Evolutionary conservation across 768 basidiomycete species (phyloP).

Genomic region (Suillus subluteus): DNA sequence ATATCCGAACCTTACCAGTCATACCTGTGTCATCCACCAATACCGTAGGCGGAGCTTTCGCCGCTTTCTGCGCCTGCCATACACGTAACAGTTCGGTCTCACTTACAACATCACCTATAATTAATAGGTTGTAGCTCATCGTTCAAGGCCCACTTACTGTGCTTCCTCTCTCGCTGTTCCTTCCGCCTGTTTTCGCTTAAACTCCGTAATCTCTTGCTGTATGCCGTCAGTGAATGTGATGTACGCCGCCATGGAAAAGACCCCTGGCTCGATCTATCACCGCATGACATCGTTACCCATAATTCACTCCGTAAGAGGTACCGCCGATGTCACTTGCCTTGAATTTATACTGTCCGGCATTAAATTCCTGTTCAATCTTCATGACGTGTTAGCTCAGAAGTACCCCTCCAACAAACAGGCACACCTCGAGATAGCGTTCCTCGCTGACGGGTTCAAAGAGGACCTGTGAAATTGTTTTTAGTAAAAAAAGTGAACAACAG

Average conservation of each 20-base stretch:
- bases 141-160: constrained; percentile 33
- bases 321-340: constrained; percentile 38
- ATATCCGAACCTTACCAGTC: not conserved
- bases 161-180: constrained; percentile 43
- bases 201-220: constrained; percentile 43
- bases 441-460: constrained; percentile 52
- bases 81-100: constrained; percentile 45
- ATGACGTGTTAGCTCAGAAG: not conserved
- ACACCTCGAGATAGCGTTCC: constrained; percentile 51
- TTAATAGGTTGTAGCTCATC: not conserved
- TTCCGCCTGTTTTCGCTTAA: constrained; percentile 43
- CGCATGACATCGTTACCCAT: constrained; percentile 21
- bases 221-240: constrained; percentile 44
- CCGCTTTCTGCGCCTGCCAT: constrained; percentile 42
- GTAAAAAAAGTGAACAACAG: not conserved
- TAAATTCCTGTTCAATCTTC: constrained; percentile 54
- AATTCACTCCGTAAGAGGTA: constrained; percentile 14
- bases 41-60: not conserved
- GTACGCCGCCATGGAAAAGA: constrained; percentile 59
- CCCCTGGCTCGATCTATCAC: constrained; percentile 48
- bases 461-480: constrained; percentile 37
- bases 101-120: constrained; percentile 30
- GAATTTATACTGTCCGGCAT: constrained; percentile 56
- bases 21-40: not conserved
- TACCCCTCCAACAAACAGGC: not conserved